Evolutionary conservation across 2,329 filamentous ascomycete species (phyloP).

Genomic region (Aspergillus quadrilineatus): DNA sequence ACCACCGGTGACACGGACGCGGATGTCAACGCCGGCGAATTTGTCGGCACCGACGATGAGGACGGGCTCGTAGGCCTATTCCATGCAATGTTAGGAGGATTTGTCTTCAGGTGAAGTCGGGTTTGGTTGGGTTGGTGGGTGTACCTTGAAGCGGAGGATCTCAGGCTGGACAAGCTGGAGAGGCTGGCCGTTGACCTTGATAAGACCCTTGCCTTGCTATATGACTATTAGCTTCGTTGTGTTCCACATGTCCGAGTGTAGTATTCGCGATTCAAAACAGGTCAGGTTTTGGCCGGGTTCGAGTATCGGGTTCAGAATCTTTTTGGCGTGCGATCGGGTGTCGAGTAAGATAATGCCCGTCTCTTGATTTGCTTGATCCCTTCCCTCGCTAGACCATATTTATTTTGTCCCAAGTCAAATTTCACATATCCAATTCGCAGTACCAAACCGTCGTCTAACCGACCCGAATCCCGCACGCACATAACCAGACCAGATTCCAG

Average conservation of each 20-base stretch:
- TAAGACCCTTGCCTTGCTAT: constrained; percentile 78
- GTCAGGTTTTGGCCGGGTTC: constrained; percentile 4
- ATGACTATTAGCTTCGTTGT: constrained; percentile 19
- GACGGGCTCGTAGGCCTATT: constrained; percentile 93
- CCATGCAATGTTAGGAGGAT: constrained; percentile 2
- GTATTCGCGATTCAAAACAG: not conserved
- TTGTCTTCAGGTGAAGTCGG: constrained; percentile 1
- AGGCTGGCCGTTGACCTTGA: constrained; percentile 98
- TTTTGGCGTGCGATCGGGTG: not conserved
- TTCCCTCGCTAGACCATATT: constrained; percentile 12
- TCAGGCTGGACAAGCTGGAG: constrained; percentile 92
- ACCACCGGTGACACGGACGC: constrained; percentile 93
- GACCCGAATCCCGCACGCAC: not conserved
- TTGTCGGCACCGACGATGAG: constrained; percentile 97
- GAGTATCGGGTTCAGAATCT: constrained; percentile 8
- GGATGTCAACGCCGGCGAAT: constrained; percentile 95
- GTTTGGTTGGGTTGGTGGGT: constrained; percentile 16
- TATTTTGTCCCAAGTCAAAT: not conserved
- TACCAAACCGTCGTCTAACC: not conserved
- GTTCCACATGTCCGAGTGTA: not conserved
- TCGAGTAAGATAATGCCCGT: not conserved
- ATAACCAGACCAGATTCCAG: not conserved
- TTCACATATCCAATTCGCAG: not conserved
- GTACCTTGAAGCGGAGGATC: constrained; percentile 95
- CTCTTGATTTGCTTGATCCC: constrained; percentile 1